phyloP scores from a whole-genome alignment of 768 basidiomycete genomes.

The Goffeauzyma gilvescens region DNA sequence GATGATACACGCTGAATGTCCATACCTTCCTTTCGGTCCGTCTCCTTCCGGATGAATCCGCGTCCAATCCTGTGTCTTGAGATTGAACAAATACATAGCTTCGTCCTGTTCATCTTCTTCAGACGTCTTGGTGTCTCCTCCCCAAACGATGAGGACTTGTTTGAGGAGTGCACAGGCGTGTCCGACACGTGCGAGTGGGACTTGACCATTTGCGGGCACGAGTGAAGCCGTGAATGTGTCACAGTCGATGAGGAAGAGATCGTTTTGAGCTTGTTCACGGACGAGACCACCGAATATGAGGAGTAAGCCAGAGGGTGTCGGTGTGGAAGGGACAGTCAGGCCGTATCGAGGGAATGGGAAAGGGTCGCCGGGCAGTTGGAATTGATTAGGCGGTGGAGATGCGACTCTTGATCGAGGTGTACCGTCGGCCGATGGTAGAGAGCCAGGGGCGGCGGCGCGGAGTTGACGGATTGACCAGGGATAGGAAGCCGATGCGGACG shows the following conservation, averaged over 20 bases:
- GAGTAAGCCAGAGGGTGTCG: constrained; percentile 48
- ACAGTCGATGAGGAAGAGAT: constrained; percentile 75
- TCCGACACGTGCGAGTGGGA: constrained; percentile 79
- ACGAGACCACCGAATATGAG: constrained; percentile 96
- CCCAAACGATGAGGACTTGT: constrained; percentile 92
- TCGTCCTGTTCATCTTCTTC: constrained; percentile 69
- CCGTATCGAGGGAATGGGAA: constrained; percentile 10
- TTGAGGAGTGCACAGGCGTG: constrained; percentile 91
- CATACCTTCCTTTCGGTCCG: constrained; percentile 74
- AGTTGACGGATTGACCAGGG: constrained; percentile 23
- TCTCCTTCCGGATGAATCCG: constrained; percentile 57
- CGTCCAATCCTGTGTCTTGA: constrained; percentile 89
- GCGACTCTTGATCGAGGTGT: constrained; percentile 97
- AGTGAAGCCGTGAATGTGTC: constrained; percentile 59
- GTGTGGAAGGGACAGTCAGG: constrained; percentile 5
- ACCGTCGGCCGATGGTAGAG: constrained; percentile 48
- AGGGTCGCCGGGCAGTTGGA: no score
- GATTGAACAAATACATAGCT: constrained; percentile 77
- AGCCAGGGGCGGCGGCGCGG: constrained; percentile 10
- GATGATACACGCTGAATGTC: constrained; percentile 83
- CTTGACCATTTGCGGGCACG: constrained; percentile 70
- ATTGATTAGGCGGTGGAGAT: constrained; percentile 54
- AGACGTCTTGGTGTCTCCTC: constrained; percentile 75
- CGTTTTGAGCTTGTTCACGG: constrained; percentile 69
- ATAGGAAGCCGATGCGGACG: no score